A percentile compares a stretch with the other conserved stretches of the same genome.
These are phyloP conservation scores for Crithidia thermophila DNA, from an alignment of 208 protist species.

Conservation along the genomic window DNA sequence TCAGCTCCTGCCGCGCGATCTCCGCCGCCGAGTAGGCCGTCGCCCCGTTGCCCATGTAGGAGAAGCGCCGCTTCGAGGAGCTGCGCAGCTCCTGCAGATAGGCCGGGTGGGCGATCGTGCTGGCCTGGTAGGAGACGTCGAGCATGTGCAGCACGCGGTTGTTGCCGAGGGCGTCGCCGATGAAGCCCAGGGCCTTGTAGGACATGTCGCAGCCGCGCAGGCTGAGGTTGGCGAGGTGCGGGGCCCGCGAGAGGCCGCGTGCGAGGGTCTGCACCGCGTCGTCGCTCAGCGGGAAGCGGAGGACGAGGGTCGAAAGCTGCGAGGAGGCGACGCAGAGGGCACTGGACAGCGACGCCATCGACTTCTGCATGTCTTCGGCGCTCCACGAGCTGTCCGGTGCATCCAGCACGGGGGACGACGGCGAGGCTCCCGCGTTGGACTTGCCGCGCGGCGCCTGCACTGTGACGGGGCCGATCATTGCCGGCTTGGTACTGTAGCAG, in stretches of 20 bases:
- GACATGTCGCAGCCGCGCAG: slow-evolving; percentile 59
- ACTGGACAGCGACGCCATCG: slow-evolving; percentile 36
- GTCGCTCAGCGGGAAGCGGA: slow-evolving; percentile 66
- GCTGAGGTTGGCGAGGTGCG: slow-evolving; percentile 41
- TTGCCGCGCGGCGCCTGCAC: slow-evolving; percentile 21
- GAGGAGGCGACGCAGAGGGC: slow-evolving; percentile 34
- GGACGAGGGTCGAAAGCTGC: slow-evolving; percentile 41
- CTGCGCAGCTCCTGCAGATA: slow-evolving; percentile 41
- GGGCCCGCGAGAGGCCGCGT: slow-evolving; percentile 43
- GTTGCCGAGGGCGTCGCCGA: slow-evolving; percentile 37
- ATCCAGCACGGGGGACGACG: neutral
- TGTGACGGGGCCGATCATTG: slow-evolving; percentile 10
- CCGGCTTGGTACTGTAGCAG: slow-evolving; percentile 52
- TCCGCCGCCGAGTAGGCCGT: slow-evolving; percentile 16
- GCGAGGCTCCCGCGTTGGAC: neutral
- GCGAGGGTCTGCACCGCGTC: slow-evolving; percentile 42
- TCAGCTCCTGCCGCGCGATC: slow-evolving; percentile 21
- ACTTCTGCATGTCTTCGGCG: slow-evolving; percentile 23
- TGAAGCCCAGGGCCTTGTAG: slow-evolving; percentile 32
- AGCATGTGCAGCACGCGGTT: slow-evolving; percentile 49
- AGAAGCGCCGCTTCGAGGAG: slow-evolving; percentile 35
- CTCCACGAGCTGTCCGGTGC: slow-evolving; percentile 20
- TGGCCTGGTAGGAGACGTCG: slow-evolving; percentile 66
- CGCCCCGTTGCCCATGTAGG: slow-evolving; percentile 8
- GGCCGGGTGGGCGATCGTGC: slow-evolving; percentile 44